Conservation (phyloP, 169 alveolate genomes). For the Plasmodium blacklocki region DNA sequence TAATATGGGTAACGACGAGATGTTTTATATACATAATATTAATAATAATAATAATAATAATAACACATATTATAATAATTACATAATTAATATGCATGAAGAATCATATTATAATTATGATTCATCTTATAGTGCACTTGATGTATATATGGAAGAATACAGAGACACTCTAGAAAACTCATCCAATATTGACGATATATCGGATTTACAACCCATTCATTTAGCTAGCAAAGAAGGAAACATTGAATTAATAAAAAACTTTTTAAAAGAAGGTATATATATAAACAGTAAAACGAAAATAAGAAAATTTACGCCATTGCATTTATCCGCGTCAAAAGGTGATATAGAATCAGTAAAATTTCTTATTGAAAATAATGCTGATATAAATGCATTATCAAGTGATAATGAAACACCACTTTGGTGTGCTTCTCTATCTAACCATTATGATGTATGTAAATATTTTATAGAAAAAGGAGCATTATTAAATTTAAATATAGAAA, state of each 20-base stretch:
- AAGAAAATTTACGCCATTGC: slow-evolving; percentile 61
- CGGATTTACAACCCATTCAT: slow-evolving; percentile 60
- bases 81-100: neutral
- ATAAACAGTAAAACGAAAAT: slow-evolving; percentile 48
- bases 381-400: slow-evolving; percentile 48
- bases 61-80: neutral
- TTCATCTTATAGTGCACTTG: slow-evolving; percentile 13
- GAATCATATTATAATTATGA: neutral
- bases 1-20: too few relatives aligned
- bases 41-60: too few relatives aligned
- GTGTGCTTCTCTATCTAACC: slow-evolving; percentile 74
- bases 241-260: slow-evolving; percentile 38
- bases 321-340: slow-evolving; percentile 67
- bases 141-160: slow-evolving; percentile 25
- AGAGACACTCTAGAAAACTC: slow-evolving; percentile 6
- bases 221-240: slow-evolving; percentile 71
- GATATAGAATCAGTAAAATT: slow-evolving; percentile 47
- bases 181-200: slow-evolving; percentile 11
- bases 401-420: slow-evolving; percentile 69
- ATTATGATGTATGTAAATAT: slow-evolving; percentile 39
- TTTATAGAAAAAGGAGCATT: slow-evolving; percentile 34
- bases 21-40: too few relatives aligned
- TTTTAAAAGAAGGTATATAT: slow-evolving; percentile 24
- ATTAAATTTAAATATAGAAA: slow-evolving; percentile 7
- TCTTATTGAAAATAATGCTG: slow-evolving; percentile 45